A percentile compares a stretch with the other conserved stretches of the same genome.
Conservation (phyloP, 192 early-diverging fungal species). For the Backusella tuberculispora region DNA sequence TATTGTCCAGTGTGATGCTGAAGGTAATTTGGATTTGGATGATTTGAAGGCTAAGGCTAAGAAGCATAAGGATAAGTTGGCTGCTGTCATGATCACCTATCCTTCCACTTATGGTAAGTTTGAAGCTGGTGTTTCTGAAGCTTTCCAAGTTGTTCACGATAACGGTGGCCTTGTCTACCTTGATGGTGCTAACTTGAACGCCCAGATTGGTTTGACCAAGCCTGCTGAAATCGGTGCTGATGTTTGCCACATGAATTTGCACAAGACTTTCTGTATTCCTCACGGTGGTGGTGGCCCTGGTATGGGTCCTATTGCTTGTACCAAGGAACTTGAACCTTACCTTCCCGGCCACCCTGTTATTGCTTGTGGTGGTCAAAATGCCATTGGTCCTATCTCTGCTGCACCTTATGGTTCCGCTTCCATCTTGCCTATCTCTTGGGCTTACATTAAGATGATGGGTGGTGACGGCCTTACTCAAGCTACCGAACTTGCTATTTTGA, state of each 20-base stretch:
- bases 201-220: constrained; percentile 82
- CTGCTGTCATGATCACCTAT: constrained; percentile 99
- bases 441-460: constrained; percentile 98
- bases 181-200: constrained; percentile 95
- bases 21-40: constrained; percentile 91
- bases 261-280: constrained; percentile 99
- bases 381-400: constrained; percentile 93
- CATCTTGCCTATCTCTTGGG: constrained; percentile 98
- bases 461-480: constrained; percentile 87
- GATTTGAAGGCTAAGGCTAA: constrained; percentile 89
- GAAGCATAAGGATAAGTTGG: constrained; percentile 84
- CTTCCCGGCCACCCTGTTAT: constrained; percentile 91
- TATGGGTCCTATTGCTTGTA: constrained; percentile 93
- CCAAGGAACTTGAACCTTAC: constrained; percentile 88
- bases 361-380: constrained; percentile 69
- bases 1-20: constrained; percentile 86
- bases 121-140: constrained; percentile 85
- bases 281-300: constrained; percentile 99
- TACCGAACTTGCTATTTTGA: constrained; percentile 91
- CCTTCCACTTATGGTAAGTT: constrained; percentile 99
- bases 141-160: constrained; percentile 91
- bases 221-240: constrained; percentile 97
- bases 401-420: constrained; percentile 96
- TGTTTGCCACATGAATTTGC: constrained; percentile 99
- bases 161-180: constrained; percentile 98